Evolutionary conservation across 176 grass and related monocot species (phyloP).

Genomic region (Hsuehochloa calcarea): DNA sequence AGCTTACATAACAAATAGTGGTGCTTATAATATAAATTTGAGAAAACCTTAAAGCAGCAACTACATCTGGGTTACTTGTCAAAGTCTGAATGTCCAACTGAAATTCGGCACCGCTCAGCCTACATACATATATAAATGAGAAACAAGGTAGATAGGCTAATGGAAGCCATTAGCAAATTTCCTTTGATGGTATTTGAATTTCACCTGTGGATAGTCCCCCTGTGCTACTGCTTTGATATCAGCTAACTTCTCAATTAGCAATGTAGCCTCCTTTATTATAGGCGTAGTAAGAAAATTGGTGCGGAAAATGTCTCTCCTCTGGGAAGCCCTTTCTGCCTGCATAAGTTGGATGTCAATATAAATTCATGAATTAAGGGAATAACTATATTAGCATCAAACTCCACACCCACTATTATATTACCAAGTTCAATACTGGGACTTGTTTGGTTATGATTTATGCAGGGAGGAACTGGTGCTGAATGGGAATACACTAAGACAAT

Average conservation of each 20-base stretch:
- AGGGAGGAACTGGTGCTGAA: too few species aligned
- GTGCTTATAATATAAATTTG: conserved; percentile 20
- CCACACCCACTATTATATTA: not conserved
- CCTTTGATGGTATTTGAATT: conserved; percentile 14
- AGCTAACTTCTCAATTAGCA: conserved; percentile 67
- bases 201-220: conserved; percentile 89
- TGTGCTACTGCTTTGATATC: conserved; percentile 81
- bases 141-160: conserved; percentile 1
- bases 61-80: conserved; percentile 75
- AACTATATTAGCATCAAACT: conserved; percentile 1
- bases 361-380: not conserved
- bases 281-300: conserved; percentile 86
- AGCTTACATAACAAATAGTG: conserved; percentile 37
- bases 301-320: conserved; percentile 69
- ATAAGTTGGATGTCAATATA: conserved; percentile 11
- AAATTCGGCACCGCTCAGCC: conserved; percentile 89
- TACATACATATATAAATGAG: conserved; percentile 37
- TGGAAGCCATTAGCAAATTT: conserved; percentile 12
- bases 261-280: conserved; percentile 62
- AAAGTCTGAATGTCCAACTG: conserved; percentile 64
- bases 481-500: too few species aligned
- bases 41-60: conserved; percentile 92
- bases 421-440: not conserved
- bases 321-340: conserved; percentile 61
- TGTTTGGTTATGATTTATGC: too few species aligned